Evolutionary conservation across 805 yeast genomes (phyloP).

Genomic region (Torulaspora gathmanii): DNA sequence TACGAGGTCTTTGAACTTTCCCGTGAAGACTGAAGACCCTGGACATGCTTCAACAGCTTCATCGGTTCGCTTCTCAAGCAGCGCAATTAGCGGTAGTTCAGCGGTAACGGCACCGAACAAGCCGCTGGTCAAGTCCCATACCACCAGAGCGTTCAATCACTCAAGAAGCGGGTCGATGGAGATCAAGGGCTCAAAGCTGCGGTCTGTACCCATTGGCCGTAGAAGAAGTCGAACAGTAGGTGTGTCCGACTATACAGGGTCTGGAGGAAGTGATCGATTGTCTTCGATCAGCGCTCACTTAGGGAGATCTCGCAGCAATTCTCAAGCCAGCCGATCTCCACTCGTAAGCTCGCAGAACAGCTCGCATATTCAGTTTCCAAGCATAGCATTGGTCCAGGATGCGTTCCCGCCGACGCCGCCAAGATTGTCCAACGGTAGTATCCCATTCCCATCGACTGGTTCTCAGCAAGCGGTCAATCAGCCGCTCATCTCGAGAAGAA

Average conservation of each 20-base stretch:
- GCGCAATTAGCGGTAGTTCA: not conserved
- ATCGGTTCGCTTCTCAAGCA: constrained; percentile 10
- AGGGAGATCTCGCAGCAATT: constrained; percentile 13
- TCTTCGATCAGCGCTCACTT: constrained; percentile 12
- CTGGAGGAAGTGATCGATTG: constrained; percentile 7
- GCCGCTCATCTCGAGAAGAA: constrained; percentile 28
- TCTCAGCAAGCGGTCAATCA: constrained; percentile 1
- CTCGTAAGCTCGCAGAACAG: constrained; percentile 8
- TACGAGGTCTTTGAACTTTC: constrained; percentile 9
- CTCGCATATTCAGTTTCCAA: constrained; percentile 3
- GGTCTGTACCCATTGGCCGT: constrained; percentile 16
- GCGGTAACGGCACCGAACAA: not conserved
- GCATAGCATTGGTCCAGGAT: constrained; percentile 5
- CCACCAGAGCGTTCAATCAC: constrained; percentile 5
- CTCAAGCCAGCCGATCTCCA: constrained; percentile 12
- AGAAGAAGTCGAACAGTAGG: constrained; percentile 35
- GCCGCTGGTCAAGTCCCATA: not conserved
- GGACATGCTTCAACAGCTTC: constrained; percentile 13
- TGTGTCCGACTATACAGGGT: constrained; percentile 20
- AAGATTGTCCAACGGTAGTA: constrained; percentile 9
- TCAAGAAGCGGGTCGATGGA: constrained; percentile 12
- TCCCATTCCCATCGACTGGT: constrained; percentile 9
- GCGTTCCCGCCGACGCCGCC: constrained; percentile 9
- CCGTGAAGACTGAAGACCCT: constrained; percentile 8
- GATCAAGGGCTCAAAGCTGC: constrained; percentile 6